phyloP scores from a whole-genome alignment of 129 eudicot species.

The Centaurea solstitialis region DNA sequence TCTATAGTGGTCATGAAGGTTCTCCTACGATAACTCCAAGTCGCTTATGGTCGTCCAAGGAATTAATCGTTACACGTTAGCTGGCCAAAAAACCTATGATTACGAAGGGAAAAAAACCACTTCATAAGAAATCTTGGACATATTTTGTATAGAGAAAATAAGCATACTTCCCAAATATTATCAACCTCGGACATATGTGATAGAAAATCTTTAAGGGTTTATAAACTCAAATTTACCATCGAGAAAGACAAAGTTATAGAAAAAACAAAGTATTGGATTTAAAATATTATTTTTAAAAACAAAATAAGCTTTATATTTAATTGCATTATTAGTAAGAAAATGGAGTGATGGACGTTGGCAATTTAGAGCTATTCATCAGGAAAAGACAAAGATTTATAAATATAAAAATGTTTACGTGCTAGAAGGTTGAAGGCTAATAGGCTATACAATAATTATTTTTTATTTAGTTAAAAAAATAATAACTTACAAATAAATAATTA shows the following conservation, averaged over 20 bases:
- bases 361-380: slow-evolving; percentile 6
- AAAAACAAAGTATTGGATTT: slow-evolving; percentile 13
- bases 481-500: background rate
- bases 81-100: no score
- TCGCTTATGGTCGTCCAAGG: no score
- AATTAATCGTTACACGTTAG: no score
- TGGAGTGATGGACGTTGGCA: slow-evolving; percentile 3
- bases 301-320: background rate
- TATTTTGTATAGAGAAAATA: no score
- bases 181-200: no score
- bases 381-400: background rate
- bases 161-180: no score
- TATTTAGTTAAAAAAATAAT: background rate
- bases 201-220: background rate
- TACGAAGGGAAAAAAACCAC: no score
- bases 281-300: background rate
- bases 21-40: no score
- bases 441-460: background rate
- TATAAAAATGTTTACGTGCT: background rate
- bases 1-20: no score
- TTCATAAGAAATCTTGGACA: no score
- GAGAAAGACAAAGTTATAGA: background rate
- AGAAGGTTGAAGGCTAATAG: background rate
- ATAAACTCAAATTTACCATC: background rate
- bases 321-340: background rate